Percentiles rank a stretch among this genome's conserved stretches.
Evolutionary conservation across 2,329 filamentous ascomycete species (phyloP).

Genomic region (Septoria linicola): DNA sequence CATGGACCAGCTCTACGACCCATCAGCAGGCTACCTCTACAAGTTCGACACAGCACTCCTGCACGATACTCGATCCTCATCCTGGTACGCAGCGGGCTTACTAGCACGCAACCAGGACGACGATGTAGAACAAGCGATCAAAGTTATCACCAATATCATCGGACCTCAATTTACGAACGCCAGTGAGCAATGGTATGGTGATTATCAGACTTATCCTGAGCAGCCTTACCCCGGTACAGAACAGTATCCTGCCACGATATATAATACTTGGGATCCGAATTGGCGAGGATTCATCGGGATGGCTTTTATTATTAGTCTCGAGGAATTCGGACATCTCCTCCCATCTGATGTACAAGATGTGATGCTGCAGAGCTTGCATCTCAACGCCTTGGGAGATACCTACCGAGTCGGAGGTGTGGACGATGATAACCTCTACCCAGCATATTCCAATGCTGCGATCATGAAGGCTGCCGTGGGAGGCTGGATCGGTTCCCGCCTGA

Average conservation of each 20-base stretch:
- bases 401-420: slow-evolving; percentile 62
- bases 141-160: slow-evolving; percentile 57
- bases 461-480: slow-evolving; percentile 63
- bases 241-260: slow-evolving; percentile 53
- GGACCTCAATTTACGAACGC: slow-evolving; percentile 53
- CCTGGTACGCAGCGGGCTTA: slow-evolving; percentile 61
- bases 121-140: slow-evolving; percentile 53
- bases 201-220: slow-evolving; percentile 57
- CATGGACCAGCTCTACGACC: slow-evolving; percentile 57
- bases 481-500: slow-evolving; percentile 57
- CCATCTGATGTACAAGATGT: slow-evolving; percentile 41
- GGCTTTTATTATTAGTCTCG: slow-evolving; percentile 57
- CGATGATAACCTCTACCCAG: slow-evolving; percentile 61
- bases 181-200: slow-evolving; percentile 57
- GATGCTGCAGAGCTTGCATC: slow-evolving; percentile 56
- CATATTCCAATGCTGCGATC: slow-evolving; percentile 60
- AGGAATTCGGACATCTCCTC: slow-evolving; percentile 57
- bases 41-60: slow-evolving; percentile 48
- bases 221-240: slow-evolving; percentile 57
- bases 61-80: slow-evolving; percentile 58
- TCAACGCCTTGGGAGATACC: slow-evolving; percentile 58
- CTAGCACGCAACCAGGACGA: slow-evolving; percentile 54
- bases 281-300: slow-evolving; percentile 65
- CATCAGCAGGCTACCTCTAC: slow-evolving; percentile 54
- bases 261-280: slow-evolving; percentile 59